Evolutionary conservation across 1,284 basidiomycete species (phyloP), one percentile per base, ranked within the genome.

Genomic region (Ceratobasidium papillatum): DNA sequence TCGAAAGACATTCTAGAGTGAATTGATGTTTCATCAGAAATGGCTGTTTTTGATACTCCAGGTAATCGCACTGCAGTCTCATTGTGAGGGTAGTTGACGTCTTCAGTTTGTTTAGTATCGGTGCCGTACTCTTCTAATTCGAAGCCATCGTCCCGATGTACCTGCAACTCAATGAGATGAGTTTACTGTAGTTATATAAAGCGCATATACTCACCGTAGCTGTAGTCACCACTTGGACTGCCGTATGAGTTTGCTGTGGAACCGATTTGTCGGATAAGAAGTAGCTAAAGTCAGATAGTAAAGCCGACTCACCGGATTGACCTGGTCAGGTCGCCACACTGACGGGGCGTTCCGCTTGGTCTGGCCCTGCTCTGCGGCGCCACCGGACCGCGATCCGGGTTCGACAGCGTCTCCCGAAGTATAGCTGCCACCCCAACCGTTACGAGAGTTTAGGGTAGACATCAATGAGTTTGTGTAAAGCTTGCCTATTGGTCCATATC

Each of bases 361-460:
- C 12, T 62, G 61, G n/a, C 43, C 22, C 47, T 58, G 66, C 1
- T 51, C 65, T 38, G 25, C 30, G 1, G n/a, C 30, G n/a, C 69
- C 69, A 27, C 56, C 69, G 8, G 69, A 72, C 17, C 58, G 56
- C 17, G 58, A 61, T 56, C 19, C 30, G 8, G 69, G 69, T 2
- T 49, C 58, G 11, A 4, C 36, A 19, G 25, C 38, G 25, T 56
- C 66, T n/a, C 54, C 43, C 1, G 69, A 72, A 25, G 68, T 32
- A 34, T 61, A 72, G 45, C 69, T 72, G 43, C 69, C 58, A n/a
- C 69, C 69, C 69, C 69, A 72, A 9, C 69, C 69, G 22, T 47
- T 56, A 12, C 69, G 69, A 25, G 69, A 72, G 69, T 72, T 72
- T 5, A 72, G 69, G 5, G 69, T 72, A 14, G 69, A 72, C 69